A percentile compares a stretch with the other conserved stretches of the same genome.
phyloP scores from a whole-genome alignment of 2,329 filamentous ascomycete species.

The Colletotrichum sp. region DNA sequence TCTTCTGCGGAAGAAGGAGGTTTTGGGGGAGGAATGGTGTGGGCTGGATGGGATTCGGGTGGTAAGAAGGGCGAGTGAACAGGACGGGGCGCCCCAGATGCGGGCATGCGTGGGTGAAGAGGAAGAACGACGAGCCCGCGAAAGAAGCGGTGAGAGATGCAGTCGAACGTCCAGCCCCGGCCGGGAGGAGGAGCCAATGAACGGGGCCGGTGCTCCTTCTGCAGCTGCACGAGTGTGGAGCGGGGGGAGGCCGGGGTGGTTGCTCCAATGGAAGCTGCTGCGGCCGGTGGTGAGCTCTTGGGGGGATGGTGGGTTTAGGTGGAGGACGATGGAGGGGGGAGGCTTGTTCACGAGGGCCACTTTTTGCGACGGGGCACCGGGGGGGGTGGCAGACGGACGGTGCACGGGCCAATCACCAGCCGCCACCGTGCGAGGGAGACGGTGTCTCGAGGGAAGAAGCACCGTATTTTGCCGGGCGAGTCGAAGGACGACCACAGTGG shows the following conservation, averaged over 20 bases:
- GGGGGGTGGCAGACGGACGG: neutral
- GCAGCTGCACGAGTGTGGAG: conserved; percentile 25
- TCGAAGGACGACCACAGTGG: neutral
- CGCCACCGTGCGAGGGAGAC: conserved; percentile 14
- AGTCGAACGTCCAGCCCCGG: conserved; percentile 30
- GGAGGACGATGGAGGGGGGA: neutral
- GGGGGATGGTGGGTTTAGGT: neutral
- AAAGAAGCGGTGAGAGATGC: conserved; percentile 34
- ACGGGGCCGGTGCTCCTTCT: conserved; percentile 14
- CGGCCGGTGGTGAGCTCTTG: conserved; percentile 17
- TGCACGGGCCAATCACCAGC: conserved; percentile 21
- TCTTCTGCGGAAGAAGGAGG: neutral
- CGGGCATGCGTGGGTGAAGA: conserved; percentile 23
- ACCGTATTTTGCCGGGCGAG: conserved; percentile 20
- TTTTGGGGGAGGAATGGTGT: conserved; percentile 9
- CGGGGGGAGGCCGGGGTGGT: neutral
- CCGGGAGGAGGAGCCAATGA: conserved; percentile 28
- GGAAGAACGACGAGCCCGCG: conserved; percentile 21
- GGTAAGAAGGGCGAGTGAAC: conserved; percentile 18
- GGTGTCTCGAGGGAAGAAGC: neutral
- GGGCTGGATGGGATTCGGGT: conserved; percentile 12
- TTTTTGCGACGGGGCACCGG: neutral
- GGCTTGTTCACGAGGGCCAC: conserved; percentile 20
- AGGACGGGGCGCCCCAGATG: conserved; percentile 14
- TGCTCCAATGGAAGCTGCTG: conserved; percentile 9